A percentile compares a stretch with the other conserved stretches of the same genome.
Evolutionary conservation across 2,329 filamentous ascomycete genomes (phyloP).

Genomic region (Drechslerella coelobrocha): DNA sequence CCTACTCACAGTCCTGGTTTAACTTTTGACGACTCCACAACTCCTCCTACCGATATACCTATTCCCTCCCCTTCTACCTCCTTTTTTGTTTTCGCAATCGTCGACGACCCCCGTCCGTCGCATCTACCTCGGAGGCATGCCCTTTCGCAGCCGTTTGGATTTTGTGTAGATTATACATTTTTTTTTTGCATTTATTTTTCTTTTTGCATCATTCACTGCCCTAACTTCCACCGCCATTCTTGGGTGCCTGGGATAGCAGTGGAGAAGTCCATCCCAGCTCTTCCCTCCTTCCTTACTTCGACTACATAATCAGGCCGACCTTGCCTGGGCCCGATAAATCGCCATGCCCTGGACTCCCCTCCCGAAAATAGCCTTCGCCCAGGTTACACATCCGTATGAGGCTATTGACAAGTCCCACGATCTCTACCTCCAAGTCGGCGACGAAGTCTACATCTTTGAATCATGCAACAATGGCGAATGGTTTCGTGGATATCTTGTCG

Average conservation of each 20-base stretch:
- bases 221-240: constrained; percentile 1
- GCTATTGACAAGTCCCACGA: constrained; percentile 80
- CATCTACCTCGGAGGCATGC: constrained; percentile 31
- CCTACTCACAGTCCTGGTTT: constrained; percentile 1
- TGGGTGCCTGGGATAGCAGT: constrained; percentile 1
- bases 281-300: constrained; percentile 4
- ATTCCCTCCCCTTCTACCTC: not conserved
- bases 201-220: not conserved
- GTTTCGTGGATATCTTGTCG: constrained; percentile 94
- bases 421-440: constrained; percentile 93
- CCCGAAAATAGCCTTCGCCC: constrained; percentile 95
- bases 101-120: constrained; percentile 9
- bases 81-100: not conserved
- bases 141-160: constrained; percentile 23
- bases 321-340: constrained; percentile 54
- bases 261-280: constrained; percentile 8
- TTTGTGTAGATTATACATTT: constrained; percentile 34
- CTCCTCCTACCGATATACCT: constrained; percentile 1
- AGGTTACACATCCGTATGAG: constrained; percentile 92
- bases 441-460: constrained; percentile 98
- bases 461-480: constrained; percentile 83
- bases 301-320: constrained; percentile 8
- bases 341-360: constrained; percentile 95
- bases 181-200: constrained; percentile 4
- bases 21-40: constrained; percentile 3